Evolutionary conservation across 495 filamentous ascomycete genomes (phyloP).

Genomic region (Aspergillus saccharolyticus): DNA sequence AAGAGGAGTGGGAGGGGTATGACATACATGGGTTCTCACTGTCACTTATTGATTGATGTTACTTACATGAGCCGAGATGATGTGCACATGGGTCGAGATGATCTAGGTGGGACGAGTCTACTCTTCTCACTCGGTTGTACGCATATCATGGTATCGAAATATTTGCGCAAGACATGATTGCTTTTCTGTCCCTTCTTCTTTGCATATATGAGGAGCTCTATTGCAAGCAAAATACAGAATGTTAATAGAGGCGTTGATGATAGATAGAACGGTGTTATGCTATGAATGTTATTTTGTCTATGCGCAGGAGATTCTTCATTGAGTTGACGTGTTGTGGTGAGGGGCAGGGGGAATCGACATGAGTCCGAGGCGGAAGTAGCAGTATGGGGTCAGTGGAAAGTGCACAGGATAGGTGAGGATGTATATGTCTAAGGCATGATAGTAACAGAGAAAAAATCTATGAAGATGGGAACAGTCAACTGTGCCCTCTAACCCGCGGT

Average conservation of each 20-base stretch:
- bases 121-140: neutral
- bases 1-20: neutral
- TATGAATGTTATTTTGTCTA: neutral
- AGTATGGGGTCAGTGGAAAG: neutral
- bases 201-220: slow-evolving; percentile 4
- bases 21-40: neutral
- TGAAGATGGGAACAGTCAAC: neutral
- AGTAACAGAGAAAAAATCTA: neutral
- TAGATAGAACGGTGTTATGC: neutral
- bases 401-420: neutral
- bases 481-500: neutral
- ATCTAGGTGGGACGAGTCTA: no score
- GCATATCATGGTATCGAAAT: neutral
- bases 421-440: neutral
- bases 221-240: neutral
- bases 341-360: neutral
- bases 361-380: neutral
- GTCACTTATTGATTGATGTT: neutral
- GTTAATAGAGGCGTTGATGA: neutral
- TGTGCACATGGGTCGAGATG: neutral
- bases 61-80: neutral
- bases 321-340: no score
- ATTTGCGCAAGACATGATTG: neutral
- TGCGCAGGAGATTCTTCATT: no score
- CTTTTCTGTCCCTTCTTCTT: neutral